Percentiles rank a stretch among this genome's conserved stretches.
These are phyloP conservation scores for Calonectria pseudoreteaudii DNA, from an alignment of 2,329 filamentous ascomycete species.

Conservation along the genomic window DNA sequence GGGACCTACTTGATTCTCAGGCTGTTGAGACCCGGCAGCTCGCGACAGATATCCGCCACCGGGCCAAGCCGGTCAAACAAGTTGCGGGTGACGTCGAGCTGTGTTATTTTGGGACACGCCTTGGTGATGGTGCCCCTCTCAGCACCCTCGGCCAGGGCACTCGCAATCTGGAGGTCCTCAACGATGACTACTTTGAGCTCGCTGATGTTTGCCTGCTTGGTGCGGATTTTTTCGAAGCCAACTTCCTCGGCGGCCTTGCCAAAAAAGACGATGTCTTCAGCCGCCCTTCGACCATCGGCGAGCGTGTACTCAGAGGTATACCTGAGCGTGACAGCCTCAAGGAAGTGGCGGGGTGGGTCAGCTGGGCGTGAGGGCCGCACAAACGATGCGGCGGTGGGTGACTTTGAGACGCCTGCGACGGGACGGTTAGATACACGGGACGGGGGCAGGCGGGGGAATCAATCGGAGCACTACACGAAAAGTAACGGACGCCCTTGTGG, in stretches of 20 bases:
- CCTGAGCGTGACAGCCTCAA: conserved; percentile 84
- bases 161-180: conserved; percentile 76
- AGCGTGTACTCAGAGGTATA: conserved; percentile 74
- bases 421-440: conserved; percentile 10
- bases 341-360: conserved; percentile 78
- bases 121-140: conserved; percentile 55
- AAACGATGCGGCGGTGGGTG: conserved; percentile 84
- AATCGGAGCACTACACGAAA: conserved; percentile 72
- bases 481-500: conserved; percentile 83
- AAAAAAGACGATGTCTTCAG: conserved; percentile 72
- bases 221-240: conserved; percentile 92
- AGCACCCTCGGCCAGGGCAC: conserved; percentile 46
- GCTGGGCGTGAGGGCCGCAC: conserved; percentile 79
- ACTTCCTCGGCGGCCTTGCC: conserved; percentile 92
- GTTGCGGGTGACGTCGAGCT: conserved; percentile 89
- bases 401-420: conserved; percentile 66
- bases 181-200: conserved; percentile 86
- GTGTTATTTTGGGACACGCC: conserved; percentile 75
- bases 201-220: conserved; percentile 80
- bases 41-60: conserved; percentile 76
- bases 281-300: conserved; percentile 51
- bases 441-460: not conserved
- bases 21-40: conserved; percentile 73
- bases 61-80: conserved; percentile 76
- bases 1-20: conserved; percentile 78